phyloP scores from a whole-genome alignment of 345 rosid genomes.

The Acer negundo region DNA sequence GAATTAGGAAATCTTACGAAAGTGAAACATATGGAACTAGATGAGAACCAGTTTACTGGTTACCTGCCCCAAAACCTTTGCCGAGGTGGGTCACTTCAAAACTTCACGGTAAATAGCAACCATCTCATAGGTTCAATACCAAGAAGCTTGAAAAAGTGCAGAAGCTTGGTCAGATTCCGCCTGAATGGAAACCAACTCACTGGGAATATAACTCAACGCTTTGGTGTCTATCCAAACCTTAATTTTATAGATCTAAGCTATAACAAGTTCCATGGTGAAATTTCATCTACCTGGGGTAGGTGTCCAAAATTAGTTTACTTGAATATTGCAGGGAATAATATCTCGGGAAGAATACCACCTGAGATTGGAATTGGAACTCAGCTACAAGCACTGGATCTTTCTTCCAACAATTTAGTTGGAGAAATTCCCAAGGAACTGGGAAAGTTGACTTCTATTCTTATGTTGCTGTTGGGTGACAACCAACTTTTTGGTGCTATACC shows the following conservation, averaged over 20 bases:
- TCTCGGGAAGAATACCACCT: slow-evolving; percentile 33
- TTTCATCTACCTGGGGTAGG: slow-evolving; percentile 21
- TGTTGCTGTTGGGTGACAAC: slow-evolving; percentile 18
- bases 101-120: neutral
- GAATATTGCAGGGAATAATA: slow-evolving; percentile 26
- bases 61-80: slow-evolving; percentile 27
- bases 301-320: slow-evolving; percentile 9
- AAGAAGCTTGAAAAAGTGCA: slow-evolving; percentile 31
- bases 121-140: slow-evolving; percentile 33
- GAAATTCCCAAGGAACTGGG: slow-evolving; percentile 37
- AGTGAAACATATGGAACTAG: neutral
- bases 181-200: slow-evolving; percentile 30
- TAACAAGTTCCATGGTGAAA: slow-evolving; percentile 30
- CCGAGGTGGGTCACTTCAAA: neutral
- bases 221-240: slow-evolving; percentile 36
- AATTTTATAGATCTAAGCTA: slow-evolving; percentile 12
- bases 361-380: slow-evolving; percentile 26
- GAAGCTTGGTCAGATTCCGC: slow-evolving; percentile 26
- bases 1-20: slow-evolving; percentile 6
- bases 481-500: slow-evolving; percentile 25
- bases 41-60: slow-evolving; percentile 22
- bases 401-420: slow-evolving; percentile 34
- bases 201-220: slow-evolving; percentile 26
- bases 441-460: slow-evolving; percentile 2
- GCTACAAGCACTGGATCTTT: slow-evolving; percentile 36